These are phyloP conservation scores for Dysphania ambrosioides DNA, from an alignment of 148 eudicot species.

Conservation along the genomic window DNA sequence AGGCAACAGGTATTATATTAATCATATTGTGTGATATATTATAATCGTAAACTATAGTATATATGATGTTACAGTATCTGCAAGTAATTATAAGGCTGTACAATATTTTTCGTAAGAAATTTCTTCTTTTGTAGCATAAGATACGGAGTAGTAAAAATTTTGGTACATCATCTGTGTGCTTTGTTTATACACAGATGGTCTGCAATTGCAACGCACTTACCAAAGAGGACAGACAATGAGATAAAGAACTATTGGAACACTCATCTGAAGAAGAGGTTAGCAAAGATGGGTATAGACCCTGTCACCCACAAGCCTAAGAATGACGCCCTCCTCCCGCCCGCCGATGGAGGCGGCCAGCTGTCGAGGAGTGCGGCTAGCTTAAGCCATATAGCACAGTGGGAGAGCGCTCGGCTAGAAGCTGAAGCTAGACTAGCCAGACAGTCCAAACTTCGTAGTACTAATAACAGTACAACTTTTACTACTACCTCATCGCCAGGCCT, in stretches of 20 bases:
- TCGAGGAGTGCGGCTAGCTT: conserved; percentile 65
- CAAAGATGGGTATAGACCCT: conserved; percentile 93
- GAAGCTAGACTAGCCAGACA: conserved; percentile 79
- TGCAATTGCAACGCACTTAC: conserved; percentile 94
- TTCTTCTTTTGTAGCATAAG: neutral
- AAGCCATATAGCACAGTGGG: conserved; percentile 99
- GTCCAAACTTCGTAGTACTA: conserved; percentile 51
- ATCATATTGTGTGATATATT: neutral
- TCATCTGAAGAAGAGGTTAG: conserved; percentile 71
- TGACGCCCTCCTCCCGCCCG: conserved; percentile 47
- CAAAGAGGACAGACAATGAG: conserved; percentile 90
- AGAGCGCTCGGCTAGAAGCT: conserved; percentile 90
- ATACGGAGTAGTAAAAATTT: neutral
- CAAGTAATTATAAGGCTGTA: too few relatives aligned
- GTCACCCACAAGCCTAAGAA: conserved; percentile 87
- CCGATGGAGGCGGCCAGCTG: conserved; percentile 32
- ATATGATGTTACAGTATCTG: too few relatives aligned
- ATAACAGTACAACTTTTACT: conserved; percentile 15
- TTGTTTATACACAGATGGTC: conserved; percentile 70
- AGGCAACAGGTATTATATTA: conserved; percentile 68
- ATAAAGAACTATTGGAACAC: conserved; percentile 97
- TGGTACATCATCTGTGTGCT: neutral
- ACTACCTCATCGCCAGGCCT: neutral
- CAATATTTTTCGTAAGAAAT: neutral
- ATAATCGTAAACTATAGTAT: too few relatives aligned